Evolutionary conservation across 2,329 filamentous ascomycete species (phyloP).

Genomic region (Rutstroemia sp.): DNA sequence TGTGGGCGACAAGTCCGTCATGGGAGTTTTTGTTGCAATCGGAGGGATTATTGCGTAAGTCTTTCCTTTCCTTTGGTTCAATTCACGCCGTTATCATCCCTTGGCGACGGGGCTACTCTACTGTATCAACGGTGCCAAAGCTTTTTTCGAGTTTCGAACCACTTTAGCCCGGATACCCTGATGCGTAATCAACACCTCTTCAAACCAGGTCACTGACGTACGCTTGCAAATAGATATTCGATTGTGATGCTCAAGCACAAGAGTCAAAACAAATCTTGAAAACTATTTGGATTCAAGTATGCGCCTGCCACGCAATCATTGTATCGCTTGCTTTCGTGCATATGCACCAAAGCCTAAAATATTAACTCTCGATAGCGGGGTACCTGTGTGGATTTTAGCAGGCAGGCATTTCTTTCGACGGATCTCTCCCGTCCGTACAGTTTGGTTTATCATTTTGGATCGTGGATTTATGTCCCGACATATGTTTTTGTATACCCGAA

Average conservation of each 20-base stretch:
- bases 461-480: too few relatives aligned
- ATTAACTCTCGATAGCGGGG: too few relatives aligned
- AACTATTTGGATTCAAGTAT: too few relatives aligned
- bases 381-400: too few relatives aligned
- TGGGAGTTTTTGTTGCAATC: constrained; percentile 49
- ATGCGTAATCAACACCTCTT: neutral
- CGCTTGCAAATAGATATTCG: constrained; percentile 35
- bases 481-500: too few relatives aligned
- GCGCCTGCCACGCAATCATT: too few relatives aligned
- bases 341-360: too few relatives aligned
- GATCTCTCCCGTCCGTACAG: too few relatives aligned
- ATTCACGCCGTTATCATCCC: neutral
- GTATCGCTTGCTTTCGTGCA: too few relatives aligned
- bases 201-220: neutral
- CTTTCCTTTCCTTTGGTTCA: neutral
- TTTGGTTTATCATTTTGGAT: too few relatives aligned
- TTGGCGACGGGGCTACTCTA: neutral
- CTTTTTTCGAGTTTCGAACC: neutral
- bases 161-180: neutral
- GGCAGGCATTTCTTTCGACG: too few relatives aligned
- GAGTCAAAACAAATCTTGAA: constrained; percentile 2
- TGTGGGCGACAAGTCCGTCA: constrained; percentile 46
- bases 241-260: constrained; percentile 41
- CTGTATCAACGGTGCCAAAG: neutral
- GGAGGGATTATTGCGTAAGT: constrained; percentile 51